Base-by-base conservation (phyloP, 179 eudicot genomes). In the Pouteria campechiana region DNA sequence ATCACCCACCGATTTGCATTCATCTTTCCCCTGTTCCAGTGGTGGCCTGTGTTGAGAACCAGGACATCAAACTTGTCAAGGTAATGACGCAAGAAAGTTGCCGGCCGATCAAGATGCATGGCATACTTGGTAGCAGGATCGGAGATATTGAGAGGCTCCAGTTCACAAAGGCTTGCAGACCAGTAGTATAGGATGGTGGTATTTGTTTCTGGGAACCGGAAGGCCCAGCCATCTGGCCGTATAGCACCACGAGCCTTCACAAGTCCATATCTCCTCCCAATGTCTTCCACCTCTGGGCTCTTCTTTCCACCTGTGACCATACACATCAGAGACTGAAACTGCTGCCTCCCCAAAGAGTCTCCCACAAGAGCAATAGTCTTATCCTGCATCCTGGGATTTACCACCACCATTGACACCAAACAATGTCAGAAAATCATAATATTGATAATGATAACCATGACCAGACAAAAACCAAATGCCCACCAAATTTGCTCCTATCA, bases 141-240 rank as follows among this genome's bases (percentile, higher is more conserved):
- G 0, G 65, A 41, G 3, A 24, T 10, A 37, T 79, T 63, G 27
- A 83, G 49, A 7, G 85, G 85, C 63, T 59, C 79, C 31, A 86
- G 52, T 63, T 75, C 80, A 50, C 83, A 76, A 3, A 86, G 75
- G 60, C 86, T 79, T 1, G 96, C 70, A 0, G 96, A 83, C 96
- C 96, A 86, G 42, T 86, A 76, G 45, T 67, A 86, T 2, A 86
- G 70, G 25, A 86, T 70, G 3, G 96, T 86, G 60, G 93, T 75
- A 58, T 82, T 79, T 48, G 88, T 73, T 37, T 40, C 60, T n/a
- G 55, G 64, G 49, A 82, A 86, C 22, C 79, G 41, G 34, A 66
- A 86, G 19, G 89, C 94, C 96, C 96, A 86, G 7, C 96, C 96
- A 30, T 76, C 70, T 2, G 96, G 96, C 3, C 96, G 85, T 16